Evolutionary conservation across 495 filamentous ascomycete genomes (phyloP), one percentile per base, ranked within the genome.

Genomic region (Podospora sp.): DNA sequence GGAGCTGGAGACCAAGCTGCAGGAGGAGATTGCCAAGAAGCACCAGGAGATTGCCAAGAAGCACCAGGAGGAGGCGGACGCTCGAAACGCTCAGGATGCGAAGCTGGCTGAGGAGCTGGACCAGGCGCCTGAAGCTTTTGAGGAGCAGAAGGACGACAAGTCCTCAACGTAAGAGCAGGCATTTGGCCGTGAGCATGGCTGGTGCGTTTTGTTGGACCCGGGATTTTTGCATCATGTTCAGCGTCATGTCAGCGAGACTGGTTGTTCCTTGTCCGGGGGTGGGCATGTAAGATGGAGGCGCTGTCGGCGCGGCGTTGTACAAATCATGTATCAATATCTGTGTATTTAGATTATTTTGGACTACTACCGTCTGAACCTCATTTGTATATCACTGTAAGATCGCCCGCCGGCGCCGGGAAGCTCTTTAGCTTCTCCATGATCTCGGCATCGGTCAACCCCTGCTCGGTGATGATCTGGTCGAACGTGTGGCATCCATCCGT

Each of bases 381-480:
- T 33, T 76, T 76, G 70, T 86, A 85, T 5, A 87, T 68, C 21
- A 86, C 78, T 2, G 81, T 81, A 35, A 85, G 69, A 72, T 87
- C 83, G 1, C 80, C 82, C 16, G 80, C 72, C 22, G 75, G 72
- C 0, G 78, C 73, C 6, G 75, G 75, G 0, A 84, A 76, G 25
- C 72, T 75, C 70, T 79, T 80, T 1, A 84, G 72, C 68, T 75
- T 81, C 24, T 78, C 78, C 80, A 86, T 80, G 61, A 89, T 84
- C 72, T 86, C 84, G 65, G 77, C 75, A 68, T 90, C 87, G 5
- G 82, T 85, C 74, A 88, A 71, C 63, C 85, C 81, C 74, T 84
- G 79, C 82, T 94, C 93, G 18, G 91, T 92, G 72, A 92, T 94
- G 66, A 96, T 94, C 84, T 97, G 89, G 80, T 97, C 93, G 75